These are phyloP conservation scores for Aquilaria sinensis DNA, from an alignment of 345 rosid species.

Conservation along the genomic window DNA sequence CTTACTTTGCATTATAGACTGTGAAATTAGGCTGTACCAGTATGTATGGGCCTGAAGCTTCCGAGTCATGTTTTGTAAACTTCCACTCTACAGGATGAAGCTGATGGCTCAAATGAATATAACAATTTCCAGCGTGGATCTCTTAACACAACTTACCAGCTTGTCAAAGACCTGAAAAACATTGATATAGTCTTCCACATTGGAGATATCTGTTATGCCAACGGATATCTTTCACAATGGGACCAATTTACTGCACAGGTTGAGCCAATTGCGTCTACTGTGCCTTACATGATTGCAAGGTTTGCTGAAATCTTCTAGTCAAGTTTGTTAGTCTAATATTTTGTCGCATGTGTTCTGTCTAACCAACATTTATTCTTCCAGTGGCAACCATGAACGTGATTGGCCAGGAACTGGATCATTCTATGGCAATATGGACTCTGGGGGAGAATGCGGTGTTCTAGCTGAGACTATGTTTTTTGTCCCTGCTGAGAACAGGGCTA, in stretches of 20 bases:
- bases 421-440: slow-evolving; percentile 44
- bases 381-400: slow-evolving; percentile 39
- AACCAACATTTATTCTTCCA: slow-evolving; percentile 1
- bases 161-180: slow-evolving; percentile 26
- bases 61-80: no score
- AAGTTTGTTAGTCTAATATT: background rate
- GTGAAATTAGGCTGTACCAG: background rate
- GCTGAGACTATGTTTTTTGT: slow-evolving; percentile 64
- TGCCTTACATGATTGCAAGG: slow-evolving; percentile 42
- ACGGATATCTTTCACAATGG: slow-evolving; percentile 43
- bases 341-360: no score
- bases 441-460: slow-evolving; percentile 63
- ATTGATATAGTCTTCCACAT: slow-evolving; percentile 32
- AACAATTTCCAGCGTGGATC: slow-evolving; percentile 35
- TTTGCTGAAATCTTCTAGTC: slow-evolving; percentile 2
- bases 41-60: slow-evolving; percentile 4
- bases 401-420: slow-evolving; percentile 36
- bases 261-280: slow-evolving; percentile 31
- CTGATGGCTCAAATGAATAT: slow-evolving; percentile 39
- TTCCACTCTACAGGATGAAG: slow-evolving; percentile 27
- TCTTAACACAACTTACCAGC: slow-evolving; percentile 35
- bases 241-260: slow-evolving; percentile 42
- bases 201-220: slow-evolving; percentile 35
- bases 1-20: no score
- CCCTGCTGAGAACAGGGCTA: slow-evolving; percentile 63